Conservation (phyloP, 352 stramenopile genomes). For the Phytophthora constricta region DNA sequence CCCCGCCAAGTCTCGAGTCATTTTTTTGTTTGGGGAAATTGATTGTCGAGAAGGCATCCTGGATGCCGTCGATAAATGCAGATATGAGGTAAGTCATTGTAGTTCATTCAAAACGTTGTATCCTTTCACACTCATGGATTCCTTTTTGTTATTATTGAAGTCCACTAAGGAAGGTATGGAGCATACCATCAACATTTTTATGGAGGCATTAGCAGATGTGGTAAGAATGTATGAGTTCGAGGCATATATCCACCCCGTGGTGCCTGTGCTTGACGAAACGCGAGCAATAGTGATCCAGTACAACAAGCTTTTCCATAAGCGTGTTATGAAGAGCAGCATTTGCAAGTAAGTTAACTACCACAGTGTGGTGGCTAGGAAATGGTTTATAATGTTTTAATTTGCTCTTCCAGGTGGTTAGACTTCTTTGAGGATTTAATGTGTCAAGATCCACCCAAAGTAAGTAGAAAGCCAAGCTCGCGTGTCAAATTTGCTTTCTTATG, state of each 20-base stretch:
- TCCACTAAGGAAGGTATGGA: conserved; percentile 82
- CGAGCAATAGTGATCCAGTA: conserved; percentile 83
- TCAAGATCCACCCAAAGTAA: conserved; percentile 53
- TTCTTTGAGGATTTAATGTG: conserved; percentile 87
- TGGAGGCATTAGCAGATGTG: conserved; percentile 62
- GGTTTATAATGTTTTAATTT: conserved; percentile 2
- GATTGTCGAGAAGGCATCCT: conserved; percentile 95
- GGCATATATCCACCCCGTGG: conserved; percentile 85
- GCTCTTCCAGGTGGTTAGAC: conserved; percentile 80
- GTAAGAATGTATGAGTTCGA: conserved; percentile 70
- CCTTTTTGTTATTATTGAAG: conserved; percentile 29
- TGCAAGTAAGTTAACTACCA: conserved; percentile 43
- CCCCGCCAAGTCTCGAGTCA: conserved; percentile 65
- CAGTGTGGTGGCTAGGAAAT: conserved; percentile 1
- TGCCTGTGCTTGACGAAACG: conserved; percentile 91
- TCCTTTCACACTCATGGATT: neutral
- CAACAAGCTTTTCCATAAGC: conserved; percentile 70
- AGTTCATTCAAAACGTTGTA: neutral
- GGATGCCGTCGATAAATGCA: conserved; percentile 85
- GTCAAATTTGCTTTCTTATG: neutral
- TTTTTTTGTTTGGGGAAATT: conserved; percentile 96
- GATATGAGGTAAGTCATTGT: conserved; percentile 68
- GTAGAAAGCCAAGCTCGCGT: neutral
- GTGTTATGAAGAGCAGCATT: conserved; percentile 45
- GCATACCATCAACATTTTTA: conserved; percentile 83